Base-by-base conservation (phyloP, 2,329 filamentous ascomycete species). In the Neophaeococcomyces aloes region DNA sequence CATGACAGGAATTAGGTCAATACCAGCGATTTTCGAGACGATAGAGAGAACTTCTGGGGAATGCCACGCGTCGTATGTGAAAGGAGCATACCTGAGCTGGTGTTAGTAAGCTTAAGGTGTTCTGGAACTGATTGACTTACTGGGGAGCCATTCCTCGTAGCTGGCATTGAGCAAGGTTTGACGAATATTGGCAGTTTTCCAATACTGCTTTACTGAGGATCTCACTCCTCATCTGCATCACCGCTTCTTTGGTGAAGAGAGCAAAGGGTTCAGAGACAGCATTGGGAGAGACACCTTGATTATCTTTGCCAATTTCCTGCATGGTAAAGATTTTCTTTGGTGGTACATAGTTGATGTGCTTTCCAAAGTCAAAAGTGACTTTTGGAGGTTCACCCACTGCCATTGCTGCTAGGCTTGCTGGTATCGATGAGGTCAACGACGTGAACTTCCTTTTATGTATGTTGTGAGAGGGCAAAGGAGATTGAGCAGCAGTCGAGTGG, bases 241-340 rank as follows among this genome's bases (percentile, higher is more conserved):
- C 67, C 1, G 77, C 76, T 39, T 78, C 75, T 17, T 67, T 54
- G 4, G 71, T 74, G 58, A 82, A 82, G 14, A 82, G 68, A 1
- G 66, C 65, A 57, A 82, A 82, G 0, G 78, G 76, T 42, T 78
- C 70, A 0, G 76, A 76, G 36, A 78, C 76, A 2, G 77, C 79
- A 37, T 74, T 65, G 1, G 70, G 70, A 1, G 79, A 81, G 18
- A 82, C 69, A 1, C 77, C 78, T 15, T 63, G 65, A 38, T 68
- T 66, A 2, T 66, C 57, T 29, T 71, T 68, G 3, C 73, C 74
- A 40, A 79, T 64, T n/a, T 81, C 77, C 53, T 72, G 66, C 76
- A 81, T 81, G n/a, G 66, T 74, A 51, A 72, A 63, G 40, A 75
- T 63, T 46, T 70, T 66, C 8, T 65, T 61, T 2, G 71, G 68